Percentiles rank a stretch among this genome's conserved stretches.
phyloP scores from a whole-genome alignment of 192 early-diverging fungal genomes.

The Dissophora globulifera region DNA sequence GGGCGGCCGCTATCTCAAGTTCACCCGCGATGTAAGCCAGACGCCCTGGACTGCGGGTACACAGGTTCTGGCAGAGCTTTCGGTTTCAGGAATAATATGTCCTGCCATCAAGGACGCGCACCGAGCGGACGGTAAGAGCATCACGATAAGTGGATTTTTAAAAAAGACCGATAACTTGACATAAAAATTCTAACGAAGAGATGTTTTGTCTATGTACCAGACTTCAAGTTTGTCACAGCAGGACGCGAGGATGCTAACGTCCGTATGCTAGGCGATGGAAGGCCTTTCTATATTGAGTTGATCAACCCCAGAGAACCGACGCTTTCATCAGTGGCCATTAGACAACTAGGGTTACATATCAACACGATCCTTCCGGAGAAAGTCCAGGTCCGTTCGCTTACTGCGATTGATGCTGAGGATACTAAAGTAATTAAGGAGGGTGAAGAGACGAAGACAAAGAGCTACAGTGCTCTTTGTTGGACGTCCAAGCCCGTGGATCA shows the following conservation, averaged over 20 bases:
- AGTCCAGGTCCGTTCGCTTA: conserved; percentile 65
- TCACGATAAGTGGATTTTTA: no score
- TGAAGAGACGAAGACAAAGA: conserved; percentile 79
- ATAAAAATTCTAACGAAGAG: no score
- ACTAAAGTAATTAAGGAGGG: conserved; percentile 76
- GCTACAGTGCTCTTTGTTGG: conserved; percentile 80
- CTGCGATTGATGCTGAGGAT: conserved; percentile 53
- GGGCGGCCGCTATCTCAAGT: conserved; percentile 80
- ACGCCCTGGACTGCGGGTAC: conserved; percentile 85
- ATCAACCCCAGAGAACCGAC: conserved; percentile 75
- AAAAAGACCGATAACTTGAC: no score
- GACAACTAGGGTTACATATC: conserved; percentile 58
- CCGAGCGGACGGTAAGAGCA: conserved; percentile 61
- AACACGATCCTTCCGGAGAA: conserved; percentile 56
- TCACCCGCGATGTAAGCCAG: conserved; percentile 81
- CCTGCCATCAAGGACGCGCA: conserved; percentile 65
- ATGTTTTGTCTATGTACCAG: no score
- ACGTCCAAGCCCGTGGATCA: conserved; percentile 62
- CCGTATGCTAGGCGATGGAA: conserved; percentile 90
- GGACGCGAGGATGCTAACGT: conserved; percentile 97
- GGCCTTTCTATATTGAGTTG: conserved; percentile 93
- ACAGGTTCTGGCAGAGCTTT: conserved; percentile 72
- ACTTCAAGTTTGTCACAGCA: conserved; percentile 82
- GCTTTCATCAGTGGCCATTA: conserved; percentile 50
- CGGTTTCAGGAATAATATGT: conserved; percentile 84